Percentiles rank a stretch among this genome's conserved stretches.
Evolutionary conservation across 306 rosid genomes (phyloP).

Genomic region (Cicer pinnatifidum): DNA sequence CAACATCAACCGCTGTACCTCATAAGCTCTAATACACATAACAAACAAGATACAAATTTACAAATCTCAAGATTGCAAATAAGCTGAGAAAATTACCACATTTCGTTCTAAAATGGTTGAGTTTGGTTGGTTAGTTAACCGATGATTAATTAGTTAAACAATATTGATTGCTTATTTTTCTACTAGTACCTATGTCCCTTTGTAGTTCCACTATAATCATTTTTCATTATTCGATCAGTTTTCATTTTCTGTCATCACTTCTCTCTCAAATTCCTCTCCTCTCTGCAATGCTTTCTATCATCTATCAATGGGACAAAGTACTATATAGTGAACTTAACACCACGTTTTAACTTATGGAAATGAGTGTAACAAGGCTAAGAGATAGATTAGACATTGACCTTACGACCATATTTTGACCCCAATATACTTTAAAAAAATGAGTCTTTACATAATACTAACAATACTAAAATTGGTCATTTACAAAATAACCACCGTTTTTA

Average conservation of each 20-base stretch:
- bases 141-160: neutral
- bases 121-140: constrained; percentile 5
- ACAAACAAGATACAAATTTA: constrained; percentile 18
- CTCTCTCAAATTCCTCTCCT: neutral
- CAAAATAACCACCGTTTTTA: too few relatives aligned
- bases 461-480: too few relatives aligned
- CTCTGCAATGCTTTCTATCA: constrained; percentile 22
- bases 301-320: neutral
- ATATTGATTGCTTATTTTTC: neutral
- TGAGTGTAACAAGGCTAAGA: neutral
- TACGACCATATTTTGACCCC: too few relatives aligned
- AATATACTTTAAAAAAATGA: too few relatives aligned
- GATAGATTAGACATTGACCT: too few relatives aligned
- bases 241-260: neutral
- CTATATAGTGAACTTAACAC: neutral
- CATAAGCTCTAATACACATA: constrained; percentile 32
- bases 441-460: too few relatives aligned
- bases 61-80: constrained; percentile 8
- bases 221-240: constrained; percentile 6
- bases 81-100: constrained; percentile 1
- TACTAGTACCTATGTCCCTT: neutral
- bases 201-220: constrained; percentile 6
- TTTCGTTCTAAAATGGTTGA: constrained; percentile 12
- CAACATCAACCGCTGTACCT: constrained; percentile 35
- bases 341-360: neutral